Conservation (phyloP, 768 basidiomycete species). For the Gyrodon lividus region DNA sequence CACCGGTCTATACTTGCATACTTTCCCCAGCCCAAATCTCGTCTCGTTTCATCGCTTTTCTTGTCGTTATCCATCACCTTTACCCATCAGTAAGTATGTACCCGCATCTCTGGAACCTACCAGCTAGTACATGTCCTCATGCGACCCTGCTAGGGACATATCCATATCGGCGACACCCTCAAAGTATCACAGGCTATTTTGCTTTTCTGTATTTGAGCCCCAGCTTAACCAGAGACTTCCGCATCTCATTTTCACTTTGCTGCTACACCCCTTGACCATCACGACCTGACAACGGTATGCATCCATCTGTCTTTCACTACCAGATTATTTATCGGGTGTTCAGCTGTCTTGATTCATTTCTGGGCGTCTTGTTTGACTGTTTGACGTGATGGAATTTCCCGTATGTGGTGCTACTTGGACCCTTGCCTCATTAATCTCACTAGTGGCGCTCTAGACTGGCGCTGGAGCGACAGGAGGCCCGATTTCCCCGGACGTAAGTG, state of each 20-base stretch:
- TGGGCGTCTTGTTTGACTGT: background rate
- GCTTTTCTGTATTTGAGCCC: background rate
- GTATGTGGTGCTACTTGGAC: slow-evolving; percentile 11
- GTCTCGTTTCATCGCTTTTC: background rate
- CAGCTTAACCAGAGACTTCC: background rate
- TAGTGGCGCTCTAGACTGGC: slow-evolving; percentile 8
- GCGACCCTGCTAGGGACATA: slow-evolving; percentile 1
- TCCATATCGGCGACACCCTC: background rate
- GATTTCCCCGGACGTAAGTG: slow-evolving; percentile 26
- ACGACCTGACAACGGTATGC: slow-evolving; percentile 1
- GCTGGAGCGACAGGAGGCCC: slow-evolving; percentile 10
- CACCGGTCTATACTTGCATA: slow-evolving; percentile 2
- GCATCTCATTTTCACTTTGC: background rate
- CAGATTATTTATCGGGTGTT: slow-evolving; percentile 5
- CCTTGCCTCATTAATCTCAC: background rate
- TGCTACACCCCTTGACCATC: background rate
- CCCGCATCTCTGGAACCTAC: slow-evolving; percentile 7
- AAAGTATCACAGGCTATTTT: background rate
- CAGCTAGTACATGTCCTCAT: slow-evolving; percentile 14
- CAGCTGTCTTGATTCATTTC: background rate
- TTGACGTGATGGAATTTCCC: slow-evolving; percentile 4
- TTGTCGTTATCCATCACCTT: background rate
- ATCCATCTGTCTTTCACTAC: background rate
- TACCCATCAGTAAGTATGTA: slow-evolving; percentile 1
- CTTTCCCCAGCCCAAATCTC: background rate